Evolutionary conservation across 768 basidiomycete genomes (phyloP).

Genomic region (Dentipellis fragilis): DNA sequence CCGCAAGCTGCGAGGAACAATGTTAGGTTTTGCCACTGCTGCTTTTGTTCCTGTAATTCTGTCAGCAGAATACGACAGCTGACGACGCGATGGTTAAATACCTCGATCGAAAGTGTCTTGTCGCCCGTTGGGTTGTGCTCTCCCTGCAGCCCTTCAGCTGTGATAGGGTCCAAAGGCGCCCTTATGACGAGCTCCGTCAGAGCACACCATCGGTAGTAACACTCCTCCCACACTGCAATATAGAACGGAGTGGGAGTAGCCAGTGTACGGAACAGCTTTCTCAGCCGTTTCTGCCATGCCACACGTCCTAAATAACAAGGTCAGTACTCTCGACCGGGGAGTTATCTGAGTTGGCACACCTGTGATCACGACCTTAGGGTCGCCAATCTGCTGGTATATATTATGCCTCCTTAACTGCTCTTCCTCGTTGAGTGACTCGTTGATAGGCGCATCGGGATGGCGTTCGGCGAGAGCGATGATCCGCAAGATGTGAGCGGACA

Average conservation of each 20-base stretch:
- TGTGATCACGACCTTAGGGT: conserved; percentile 58
- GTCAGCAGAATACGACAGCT: conserved; percentile 5
- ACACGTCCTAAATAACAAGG: conserved; percentile 44
- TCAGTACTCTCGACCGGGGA: not conserved
- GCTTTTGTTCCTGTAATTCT: conserved; percentile 48
- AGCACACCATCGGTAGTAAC: conserved; percentile 64
- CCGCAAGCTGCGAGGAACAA: conserved; percentile 70
- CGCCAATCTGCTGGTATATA: conserved; percentile 72
- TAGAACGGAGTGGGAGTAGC: conserved; percentile 57
- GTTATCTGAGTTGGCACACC: conserved; percentile 34
- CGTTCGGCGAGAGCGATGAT: conserved; percentile 59
- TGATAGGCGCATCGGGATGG: conserved; percentile 44
- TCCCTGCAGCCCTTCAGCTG: conserved; percentile 19
- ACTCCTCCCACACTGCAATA: conserved; percentile 76
- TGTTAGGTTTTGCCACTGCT: conserved; percentile 81
- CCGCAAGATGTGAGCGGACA: conserved; percentile 62
- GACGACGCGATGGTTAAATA: conserved; percentile 11
- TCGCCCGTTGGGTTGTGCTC: conserved; percentile 25
- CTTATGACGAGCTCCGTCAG: conserved; percentile 50
- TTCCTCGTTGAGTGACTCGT: conserved; percentile 43
- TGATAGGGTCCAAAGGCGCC: conserved; percentile 19
- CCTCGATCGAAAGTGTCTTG: conserved; percentile 28
- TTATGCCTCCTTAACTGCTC: conserved; percentile 60
- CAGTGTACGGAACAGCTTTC: conserved; percentile 58
- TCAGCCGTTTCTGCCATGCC: conserved; percentile 70